These are phyloP conservation scores for Kwoniella shandongensis DNA, from an alignment of 768 basidiomycete genomes.

Conservation along the genomic window DNA sequence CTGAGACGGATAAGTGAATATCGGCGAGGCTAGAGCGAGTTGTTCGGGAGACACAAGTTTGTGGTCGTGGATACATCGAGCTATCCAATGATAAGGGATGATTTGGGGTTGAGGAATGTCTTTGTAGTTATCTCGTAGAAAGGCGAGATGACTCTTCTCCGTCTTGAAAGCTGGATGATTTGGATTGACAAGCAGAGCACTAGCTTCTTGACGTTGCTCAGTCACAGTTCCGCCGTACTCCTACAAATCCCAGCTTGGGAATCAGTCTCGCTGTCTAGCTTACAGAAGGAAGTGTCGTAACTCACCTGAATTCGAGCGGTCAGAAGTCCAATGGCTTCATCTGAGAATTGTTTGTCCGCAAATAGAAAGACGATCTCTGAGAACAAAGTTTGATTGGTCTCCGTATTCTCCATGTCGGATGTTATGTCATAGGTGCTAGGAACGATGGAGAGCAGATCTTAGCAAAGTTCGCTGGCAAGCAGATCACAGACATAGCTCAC, in stretches of 20 bases:
- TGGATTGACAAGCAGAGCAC: constrained; percentile 29
- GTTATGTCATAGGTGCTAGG: too few species aligned
- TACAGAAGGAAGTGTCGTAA: background rate
- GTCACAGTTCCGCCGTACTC: constrained; percentile 9
- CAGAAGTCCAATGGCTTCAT: background rate
- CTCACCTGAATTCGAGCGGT: constrained; percentile 18
- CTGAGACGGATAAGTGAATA: constrained; percentile 25
- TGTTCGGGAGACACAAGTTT: background rate
- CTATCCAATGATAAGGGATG: constrained; percentile 38
- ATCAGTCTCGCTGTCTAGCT: background rate
- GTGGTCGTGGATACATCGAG: constrained; percentile 4
- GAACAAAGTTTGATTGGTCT: too few species aligned
- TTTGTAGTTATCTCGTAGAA: constrained; percentile 14
- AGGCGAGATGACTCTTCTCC: constrained; percentile 13
- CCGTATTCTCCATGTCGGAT: too few species aligned
- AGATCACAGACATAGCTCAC: too few species aligned
- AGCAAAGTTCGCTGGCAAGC: too few species aligned
- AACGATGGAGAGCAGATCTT: too few species aligned
- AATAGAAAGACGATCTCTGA: constrained; percentile 16
- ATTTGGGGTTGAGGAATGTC: constrained; percentile 15
- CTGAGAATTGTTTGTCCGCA: constrained; percentile 29
- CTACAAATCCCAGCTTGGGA: constrained; percentile 3
- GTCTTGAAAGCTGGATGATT: constrained; percentile 4
- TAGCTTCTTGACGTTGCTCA: constrained; percentile 15
- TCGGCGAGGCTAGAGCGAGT: constrained; percentile 7